Percentiles rank a stretch among this genome's conserved stretches.
These are phyloP conservation scores for Ceratobasidium sp. DNA, from an alignment of 1,284 basidiomycete species.

Conservation along the genomic window DNA sequence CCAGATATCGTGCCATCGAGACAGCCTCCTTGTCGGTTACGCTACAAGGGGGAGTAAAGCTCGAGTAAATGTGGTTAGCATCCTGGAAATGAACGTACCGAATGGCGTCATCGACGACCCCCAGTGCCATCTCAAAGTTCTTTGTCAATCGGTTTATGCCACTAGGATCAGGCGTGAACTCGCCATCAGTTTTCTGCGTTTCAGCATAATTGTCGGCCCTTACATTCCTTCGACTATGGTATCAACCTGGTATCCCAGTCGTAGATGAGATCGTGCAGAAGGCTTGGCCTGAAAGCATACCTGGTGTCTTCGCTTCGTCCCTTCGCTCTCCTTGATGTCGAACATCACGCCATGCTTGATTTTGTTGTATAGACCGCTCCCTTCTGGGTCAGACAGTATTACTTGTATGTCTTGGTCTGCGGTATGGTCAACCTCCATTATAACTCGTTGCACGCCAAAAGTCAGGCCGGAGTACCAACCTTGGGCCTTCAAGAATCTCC, in stretches of 20 bases:
- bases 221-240: conserved; percentile 91
- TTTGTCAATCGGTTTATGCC: conserved; percentile 90
- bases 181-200: neutral
- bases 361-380: conserved; percentile 97
- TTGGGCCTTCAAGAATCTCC: conserved; percentile 72
- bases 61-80: neutral
- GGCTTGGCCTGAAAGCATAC: conserved; percentile 48
- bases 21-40: conserved; percentile 92
- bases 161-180: conserved; percentile 63
- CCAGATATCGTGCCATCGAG: conserved; percentile 90
- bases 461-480: conserved; percentile 50
- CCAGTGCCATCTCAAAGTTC: conserved; percentile 85
- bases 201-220: conserved; percentile 53
- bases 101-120: conserved; percentile 88
- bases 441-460: neutral
- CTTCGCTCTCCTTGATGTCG: conserved; percentile 90
- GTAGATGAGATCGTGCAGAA: neutral
- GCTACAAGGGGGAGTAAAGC: conserved; percentile 58
- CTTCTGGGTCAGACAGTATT: conserved; percentile 91
- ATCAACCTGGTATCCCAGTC: conserved; percentile 67
- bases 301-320: conserved; percentile 93
- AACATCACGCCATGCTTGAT: conserved; percentile 96
- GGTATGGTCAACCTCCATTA: neutral
- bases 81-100: conserved; percentile 64
- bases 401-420: conserved; percentile 65